These are phyloP conservation scores for Capronia americana DNA, from an alignment of 2,329 filamentous ascomycete genomes.

Conservation along the genomic window DNA sequence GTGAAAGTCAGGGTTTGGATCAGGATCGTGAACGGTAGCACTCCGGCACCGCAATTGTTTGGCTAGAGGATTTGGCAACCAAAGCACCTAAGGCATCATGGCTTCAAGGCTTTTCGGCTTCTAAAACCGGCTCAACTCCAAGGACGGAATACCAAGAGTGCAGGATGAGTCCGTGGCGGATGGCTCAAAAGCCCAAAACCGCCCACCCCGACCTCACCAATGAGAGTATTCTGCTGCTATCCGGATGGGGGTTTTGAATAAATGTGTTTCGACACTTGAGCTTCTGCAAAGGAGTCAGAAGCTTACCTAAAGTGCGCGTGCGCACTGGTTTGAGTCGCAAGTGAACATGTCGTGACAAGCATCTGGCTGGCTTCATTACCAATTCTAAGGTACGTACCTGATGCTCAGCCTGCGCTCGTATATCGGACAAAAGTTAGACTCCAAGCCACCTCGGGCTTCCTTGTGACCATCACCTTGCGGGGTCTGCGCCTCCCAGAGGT, in stretches of 20 bases:
- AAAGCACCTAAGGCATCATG: constrained; percentile 1
- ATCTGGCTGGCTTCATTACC: neutral
- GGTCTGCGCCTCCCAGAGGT: constrained; percentile 9
- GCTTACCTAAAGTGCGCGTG: neutral
- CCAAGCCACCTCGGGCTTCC: constrained; percentile 6
- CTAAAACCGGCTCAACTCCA: constrained; percentile 15
- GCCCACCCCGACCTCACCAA: neutral
- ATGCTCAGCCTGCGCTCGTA: neutral
- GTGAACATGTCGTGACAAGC: neutral
- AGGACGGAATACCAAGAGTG: neutral
- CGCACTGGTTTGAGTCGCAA: neutral
- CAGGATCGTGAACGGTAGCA: constrained; percentile 1
- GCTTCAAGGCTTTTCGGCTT: constrained; percentile 11
- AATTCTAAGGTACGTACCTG: constrained; percentile 16
- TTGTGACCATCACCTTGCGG: neutral
- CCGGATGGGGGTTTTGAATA: neutral
- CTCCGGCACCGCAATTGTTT: constrained; percentile 11
- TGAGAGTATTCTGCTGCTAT: neutral
- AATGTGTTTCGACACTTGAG: neutral
- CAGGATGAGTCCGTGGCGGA: constrained; percentile 4
- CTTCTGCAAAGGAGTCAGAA: neutral
- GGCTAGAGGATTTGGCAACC: constrained; percentile 2
- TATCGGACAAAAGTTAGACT: constrained; percentile 5
- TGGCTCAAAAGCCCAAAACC: constrained; percentile 8
- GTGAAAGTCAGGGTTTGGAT: neutral